Conservation (phyloP, 768 basidiomycete species). For the Hortiboletus flavorubellus region DNA sequence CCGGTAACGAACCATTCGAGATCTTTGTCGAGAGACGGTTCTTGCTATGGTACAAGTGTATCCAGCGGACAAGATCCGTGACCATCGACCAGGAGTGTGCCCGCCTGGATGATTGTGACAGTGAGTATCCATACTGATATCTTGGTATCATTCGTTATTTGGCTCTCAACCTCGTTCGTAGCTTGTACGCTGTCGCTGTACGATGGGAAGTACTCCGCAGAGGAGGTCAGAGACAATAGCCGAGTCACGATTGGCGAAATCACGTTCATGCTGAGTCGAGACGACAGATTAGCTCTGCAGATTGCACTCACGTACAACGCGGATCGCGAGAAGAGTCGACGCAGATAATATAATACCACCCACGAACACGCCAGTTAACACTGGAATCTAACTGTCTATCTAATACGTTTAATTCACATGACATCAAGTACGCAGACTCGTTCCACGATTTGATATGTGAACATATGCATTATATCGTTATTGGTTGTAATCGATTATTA, state of each 20-base stretch:
- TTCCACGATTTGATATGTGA: no score
- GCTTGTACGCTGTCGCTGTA: not conserved
- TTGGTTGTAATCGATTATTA: no score
- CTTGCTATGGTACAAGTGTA: slow-evolving; percentile 11
- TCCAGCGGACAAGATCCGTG: slow-evolving; percentile 6
- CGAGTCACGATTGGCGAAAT: slow-evolving; percentile 1
- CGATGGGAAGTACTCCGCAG: not conserved
- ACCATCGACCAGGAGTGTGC: not conserved
- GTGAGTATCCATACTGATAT: not conserved
- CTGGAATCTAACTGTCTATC: not conserved
- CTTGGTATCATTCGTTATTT: not conserved
- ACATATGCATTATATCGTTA: no score
- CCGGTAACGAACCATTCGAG: slow-evolving; percentile 3
- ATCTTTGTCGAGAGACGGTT: slow-evolving; percentile 5
- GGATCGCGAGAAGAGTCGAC: not conserved
- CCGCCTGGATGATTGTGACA: not conserved
- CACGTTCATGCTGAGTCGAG: slow-evolving; percentile 1
- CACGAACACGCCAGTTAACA: not conserved
- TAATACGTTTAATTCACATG: no score
- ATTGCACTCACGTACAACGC: not conserved
- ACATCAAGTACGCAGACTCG: no score
- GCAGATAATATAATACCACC: not conserved
- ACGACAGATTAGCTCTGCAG: not conserved
- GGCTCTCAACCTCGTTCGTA: not conserved
- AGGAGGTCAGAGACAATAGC: not conserved